phyloP scores from a whole-genome alignment of 2,329 filamentous ascomycete genomes.

The Pseudocercospora musae region DNA sequence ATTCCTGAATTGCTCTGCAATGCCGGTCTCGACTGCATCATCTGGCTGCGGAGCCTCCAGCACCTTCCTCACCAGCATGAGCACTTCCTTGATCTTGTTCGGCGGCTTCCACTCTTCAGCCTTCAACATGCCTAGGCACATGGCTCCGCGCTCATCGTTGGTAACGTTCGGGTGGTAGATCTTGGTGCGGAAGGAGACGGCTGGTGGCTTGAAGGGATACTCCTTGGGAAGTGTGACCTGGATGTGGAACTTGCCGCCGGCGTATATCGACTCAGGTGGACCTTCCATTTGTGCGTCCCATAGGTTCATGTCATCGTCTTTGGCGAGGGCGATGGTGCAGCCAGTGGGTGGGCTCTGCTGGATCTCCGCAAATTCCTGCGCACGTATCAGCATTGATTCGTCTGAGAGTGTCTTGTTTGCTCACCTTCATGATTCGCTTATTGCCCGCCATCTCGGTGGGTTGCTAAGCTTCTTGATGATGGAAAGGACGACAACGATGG shows the following conservation, averaged over 20 bases:
- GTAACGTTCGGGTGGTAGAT: conserved; percentile 95
- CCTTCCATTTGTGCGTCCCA: conserved; percentile 68
- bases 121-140: conserved; percentile 83
- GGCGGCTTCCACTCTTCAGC: conserved; percentile 89
- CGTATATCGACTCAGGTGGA: conserved; percentile 62
- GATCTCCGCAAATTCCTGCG: conserved; percentile 61
- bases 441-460: conserved; percentile 32
- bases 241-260: conserved; percentile 71
- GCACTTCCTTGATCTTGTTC: conserved; percentile 69
- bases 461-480: neutral
- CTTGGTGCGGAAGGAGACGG: conserved; percentile 76
- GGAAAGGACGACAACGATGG: too few relatives aligned
- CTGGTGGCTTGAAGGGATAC: conserved; percentile 87
- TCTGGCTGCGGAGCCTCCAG: conserved; percentile 80
- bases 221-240: conserved; percentile 69
- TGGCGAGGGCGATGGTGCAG: conserved; percentile 54
- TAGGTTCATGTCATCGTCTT: conserved; percentile 63
- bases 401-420: neutral
- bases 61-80: conserved; percentile 72
- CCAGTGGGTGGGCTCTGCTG: conserved; percentile 54
- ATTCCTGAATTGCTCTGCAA: conserved; percentile 77
- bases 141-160: conserved; percentile 78
- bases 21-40: conserved; percentile 80
- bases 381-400: conserved; percentile 4
- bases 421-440: conserved; percentile 48